These are phyloP conservation scores for Dimargaris xerosporica DNA, from an alignment of 192 early-diverging fungal genomes.

Conservation along the genomic window DNA sequence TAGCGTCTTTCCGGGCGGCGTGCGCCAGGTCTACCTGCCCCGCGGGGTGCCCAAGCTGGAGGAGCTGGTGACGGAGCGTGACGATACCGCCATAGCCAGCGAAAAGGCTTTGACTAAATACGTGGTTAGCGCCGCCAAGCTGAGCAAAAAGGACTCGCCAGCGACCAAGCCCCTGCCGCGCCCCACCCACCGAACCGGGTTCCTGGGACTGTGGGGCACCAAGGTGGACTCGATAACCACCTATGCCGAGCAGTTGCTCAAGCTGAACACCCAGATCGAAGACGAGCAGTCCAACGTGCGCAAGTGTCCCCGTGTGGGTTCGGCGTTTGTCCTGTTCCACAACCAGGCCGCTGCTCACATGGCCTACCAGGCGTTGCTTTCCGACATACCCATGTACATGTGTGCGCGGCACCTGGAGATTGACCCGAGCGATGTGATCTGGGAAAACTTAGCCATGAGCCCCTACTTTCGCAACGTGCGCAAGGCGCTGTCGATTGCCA, in stretches of 20 bases:
- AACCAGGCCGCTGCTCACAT: constrained; percentile 60
- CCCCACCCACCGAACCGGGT: constrained; percentile 34
- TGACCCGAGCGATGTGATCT: constrained; percentile 59
- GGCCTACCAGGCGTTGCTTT: constrained; percentile 48
- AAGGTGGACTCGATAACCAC: constrained; percentile 48
- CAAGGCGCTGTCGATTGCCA: constrained; percentile 29
- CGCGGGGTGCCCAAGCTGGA: constrained; percentile 33
- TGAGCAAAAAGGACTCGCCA: constrained; percentile 17
- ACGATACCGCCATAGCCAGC: constrained; percentile 26
- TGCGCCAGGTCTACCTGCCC: constrained; percentile 43
- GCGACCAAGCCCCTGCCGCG: constrained; percentile 15
- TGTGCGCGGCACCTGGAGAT: constrained; percentile 45
- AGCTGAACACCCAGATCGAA: constrained; percentile 32
- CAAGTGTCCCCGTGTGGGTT: constrained; percentile 26
- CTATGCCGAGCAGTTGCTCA: constrained; percentile 23
- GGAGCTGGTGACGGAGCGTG: constrained; percentile 31
- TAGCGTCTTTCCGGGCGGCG: constrained; percentile 51
- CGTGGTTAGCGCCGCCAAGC: constrained; percentile 22
- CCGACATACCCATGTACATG: constrained; percentile 46
- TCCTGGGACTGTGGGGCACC: constrained; percentile 32
- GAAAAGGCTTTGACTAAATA: constrained; percentile 37
- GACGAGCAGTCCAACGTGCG: constrained; percentile 17
- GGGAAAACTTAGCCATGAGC: constrained; percentile 54
- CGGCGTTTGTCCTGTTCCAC: constrained; percentile 74
- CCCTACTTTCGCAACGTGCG: constrained; percentile 36